Percentiles rank a stretch among this genome's conserved stretches.
phyloP scores from a whole-genome alignment of 2,329 filamentous ascomycete species.

The Hymenoscyphus fructigenus region DNA sequence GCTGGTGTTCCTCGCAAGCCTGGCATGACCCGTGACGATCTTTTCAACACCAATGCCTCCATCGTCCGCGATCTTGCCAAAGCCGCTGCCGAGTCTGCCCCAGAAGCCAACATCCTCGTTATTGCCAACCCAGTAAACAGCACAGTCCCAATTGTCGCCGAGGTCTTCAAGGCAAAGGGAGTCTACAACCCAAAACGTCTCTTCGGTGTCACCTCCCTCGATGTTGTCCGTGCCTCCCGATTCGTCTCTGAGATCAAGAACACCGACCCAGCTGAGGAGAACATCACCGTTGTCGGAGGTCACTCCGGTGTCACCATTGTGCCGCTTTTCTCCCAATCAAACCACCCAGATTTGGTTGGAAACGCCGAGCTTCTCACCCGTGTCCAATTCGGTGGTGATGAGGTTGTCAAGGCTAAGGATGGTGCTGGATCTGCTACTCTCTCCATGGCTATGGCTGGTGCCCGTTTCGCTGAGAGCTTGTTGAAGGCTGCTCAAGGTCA shows the following conservation, averaged over 20 bases:
- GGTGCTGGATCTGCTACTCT: slow-evolving; percentile 95
- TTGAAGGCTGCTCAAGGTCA: slow-evolving; percentile 90
- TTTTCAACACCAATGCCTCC: slow-evolving; percentile 99
- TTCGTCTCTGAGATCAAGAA: slow-evolving; percentile 95
- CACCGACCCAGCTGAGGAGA: slow-evolving; percentile 88
- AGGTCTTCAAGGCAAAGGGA: slow-evolving; percentile 91
- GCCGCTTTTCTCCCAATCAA: slow-evolving; percentile 92
- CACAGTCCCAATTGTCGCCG: slow-evolving; percentile 94
- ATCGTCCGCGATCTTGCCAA: slow-evolving; percentile 98
- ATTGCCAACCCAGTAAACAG: slow-evolving; percentile 99
- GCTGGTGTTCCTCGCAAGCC: slow-evolving; percentile 94
- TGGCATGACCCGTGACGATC: slow-evolving; percentile 99
- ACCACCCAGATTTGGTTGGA: slow-evolving; percentile 78
- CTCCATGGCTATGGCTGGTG: slow-evolving; percentile 97
- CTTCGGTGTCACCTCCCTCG: slow-evolving; percentile 98
- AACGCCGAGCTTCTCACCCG: slow-evolving; percentile 75
- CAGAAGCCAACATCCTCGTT: slow-evolving; percentile 92
- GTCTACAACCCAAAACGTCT: slow-evolving; percentile 99
- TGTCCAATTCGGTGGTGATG: slow-evolving; percentile 98
- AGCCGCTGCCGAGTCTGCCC: slow-evolving; percentile 82
- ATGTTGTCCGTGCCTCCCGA: slow-evolving; percentile 94
- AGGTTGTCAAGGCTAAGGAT: slow-evolving; percentile 99
- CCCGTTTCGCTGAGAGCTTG: slow-evolving; percentile 80
- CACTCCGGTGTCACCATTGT: slow-evolving; percentile 99
- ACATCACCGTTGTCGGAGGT: slow-evolving; percentile 93